Conservation (phyloP, 805 yeast genomes). For the Ogataea allantospora region DNA sequence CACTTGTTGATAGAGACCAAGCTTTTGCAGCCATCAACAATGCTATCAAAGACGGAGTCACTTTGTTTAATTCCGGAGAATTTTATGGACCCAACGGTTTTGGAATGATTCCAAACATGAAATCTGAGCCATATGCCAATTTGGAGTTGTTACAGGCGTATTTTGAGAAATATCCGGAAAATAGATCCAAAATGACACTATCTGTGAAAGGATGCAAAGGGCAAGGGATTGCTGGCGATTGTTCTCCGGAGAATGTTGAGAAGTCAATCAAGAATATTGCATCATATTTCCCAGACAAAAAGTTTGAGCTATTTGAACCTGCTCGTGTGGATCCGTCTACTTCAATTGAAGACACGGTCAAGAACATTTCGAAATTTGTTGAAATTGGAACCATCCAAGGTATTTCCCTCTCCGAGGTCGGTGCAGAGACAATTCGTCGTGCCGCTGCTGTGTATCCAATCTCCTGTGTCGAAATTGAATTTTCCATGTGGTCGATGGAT, state of each 20-base stretch:
- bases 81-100: constrained; percentile 58
- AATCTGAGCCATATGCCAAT: constrained; percentile 38
- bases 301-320: constrained; percentile 50
- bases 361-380: constrained; percentile 54
- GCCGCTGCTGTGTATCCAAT: constrained; percentile 59
- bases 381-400: constrained; percentile 67
- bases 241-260: constrained; percentile 45
- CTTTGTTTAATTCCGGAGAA: constrained; percentile 70
- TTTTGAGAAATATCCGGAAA: constrained; percentile 54
- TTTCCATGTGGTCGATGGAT: constrained; percentile 65
- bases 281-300: constrained; percentile 28
- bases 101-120: background rate
- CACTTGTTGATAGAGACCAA: constrained; percentile 51
- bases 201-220: constrained; percentile 65
- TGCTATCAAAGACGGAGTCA: constrained; percentile 48
- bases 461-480: constrained; percentile 74
- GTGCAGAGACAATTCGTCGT: constrained; percentile 55
- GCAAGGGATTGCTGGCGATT: constrained; percentile 44
- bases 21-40: constrained; percentile 54
- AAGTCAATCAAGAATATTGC: constrained; percentile 47
- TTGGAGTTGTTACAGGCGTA: constrained; percentile 57
- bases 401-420: constrained; percentile 72
- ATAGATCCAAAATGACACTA: constrained; percentile 52
- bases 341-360: constrained; percentile 61
- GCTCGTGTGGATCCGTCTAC: constrained; percentile 64